These are phyloP conservation scores for Talaromyces verruculosus DNA, from an alignment of 2,329 filamentous ascomycete species.

Conservation along the genomic window DNA sequence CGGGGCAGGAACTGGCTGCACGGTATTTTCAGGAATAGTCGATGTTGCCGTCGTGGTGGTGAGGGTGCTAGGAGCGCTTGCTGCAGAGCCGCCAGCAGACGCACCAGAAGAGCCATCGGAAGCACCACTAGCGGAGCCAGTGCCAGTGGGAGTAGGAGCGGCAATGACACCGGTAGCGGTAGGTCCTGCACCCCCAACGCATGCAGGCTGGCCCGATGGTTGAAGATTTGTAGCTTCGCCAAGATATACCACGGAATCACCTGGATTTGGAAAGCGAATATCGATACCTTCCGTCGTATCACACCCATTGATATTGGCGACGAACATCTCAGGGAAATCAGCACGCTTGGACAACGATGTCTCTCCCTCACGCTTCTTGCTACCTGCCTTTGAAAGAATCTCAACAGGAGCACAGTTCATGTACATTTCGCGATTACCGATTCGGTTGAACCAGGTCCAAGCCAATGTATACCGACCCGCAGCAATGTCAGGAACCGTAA, in stretches of 20 bases:
- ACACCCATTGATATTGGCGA: conserved; percentile 69
- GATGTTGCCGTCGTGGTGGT: conserved; percentile 22
- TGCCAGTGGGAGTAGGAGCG: conserved; percentile 24
- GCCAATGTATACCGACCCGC: conserved; percentile 77
- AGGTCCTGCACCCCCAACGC: conserved; percentile 27
- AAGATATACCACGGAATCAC: conserved; percentile 55
- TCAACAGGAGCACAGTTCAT: conserved; percentile 87
- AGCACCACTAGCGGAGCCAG: conserved; percentile 22
- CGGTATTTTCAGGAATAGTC: conserved; percentile 24
- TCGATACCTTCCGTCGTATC: conserved; percentile 55
- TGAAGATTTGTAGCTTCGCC: conserved; percentile 43
- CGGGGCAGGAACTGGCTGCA: conserved; percentile 11
- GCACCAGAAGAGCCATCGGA: neutral
- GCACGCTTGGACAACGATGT: conserved; percentile 55
- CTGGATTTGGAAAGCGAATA: conserved; percentile 68
- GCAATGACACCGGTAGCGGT: conserved; percentile 23
- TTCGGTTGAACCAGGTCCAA: conserved; percentile 92
- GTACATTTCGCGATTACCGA: conserved; percentile 95
- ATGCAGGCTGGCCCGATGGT: conserved; percentile 31
- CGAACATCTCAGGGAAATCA: conserved; percentile 70
- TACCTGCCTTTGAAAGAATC: conserved; percentile 46
- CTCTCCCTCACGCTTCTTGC: conserved; percentile 39
- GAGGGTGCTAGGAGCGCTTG: conserved; percentile 21
- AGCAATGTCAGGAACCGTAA: conserved; percentile 69
- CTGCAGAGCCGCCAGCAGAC: neutral